These are phyloP conservation scores for Cryptosporidium baileyi DNA, from an alignment of 169 alveolate species.

Conservation along the genomic window DNA sequence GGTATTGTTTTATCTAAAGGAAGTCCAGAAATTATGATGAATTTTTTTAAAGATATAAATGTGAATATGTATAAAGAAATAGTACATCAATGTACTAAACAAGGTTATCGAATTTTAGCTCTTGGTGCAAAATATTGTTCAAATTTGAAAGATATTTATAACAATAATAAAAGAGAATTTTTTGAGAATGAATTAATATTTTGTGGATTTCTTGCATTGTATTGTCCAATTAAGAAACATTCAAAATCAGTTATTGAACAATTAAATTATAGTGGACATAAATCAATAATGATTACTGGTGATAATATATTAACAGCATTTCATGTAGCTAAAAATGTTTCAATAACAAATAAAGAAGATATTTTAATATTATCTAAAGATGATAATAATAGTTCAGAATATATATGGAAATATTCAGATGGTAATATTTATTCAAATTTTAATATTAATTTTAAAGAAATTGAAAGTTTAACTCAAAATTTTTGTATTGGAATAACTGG, in stretches of 20 bases:
- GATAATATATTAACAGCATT: conserved; percentile 97
- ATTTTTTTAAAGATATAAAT: not conserved
- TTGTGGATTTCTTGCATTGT: conserved; percentile 93
- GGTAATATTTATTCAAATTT: conserved; percentile 66
- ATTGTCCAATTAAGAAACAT: conserved; percentile 92
- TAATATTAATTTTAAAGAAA: conserved; percentile 34
- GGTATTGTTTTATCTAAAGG: conserved; percentile 49
- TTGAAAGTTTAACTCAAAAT: not conserved
- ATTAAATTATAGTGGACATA: conserved; percentile 84
- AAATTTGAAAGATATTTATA: not conserved
- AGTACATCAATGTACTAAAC: conserved; percentile 28
- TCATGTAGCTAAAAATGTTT: conserved; percentile 90
- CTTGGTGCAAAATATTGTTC: conserved; percentile 39
- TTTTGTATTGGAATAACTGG: conserved; percentile 74
- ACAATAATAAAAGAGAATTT: conserved; percentile 79
- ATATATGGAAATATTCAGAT: conserved; percentile 66
- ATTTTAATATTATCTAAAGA: conserved; percentile 72
- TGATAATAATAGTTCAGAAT: conserved; percentile 1
- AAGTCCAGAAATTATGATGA: conserved; percentile 53
- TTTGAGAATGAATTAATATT: conserved; percentile 90
- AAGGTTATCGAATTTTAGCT: conserved; percentile 42
- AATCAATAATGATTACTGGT: conserved; percentile 95
- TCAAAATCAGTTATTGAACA: conserved; percentile 85
- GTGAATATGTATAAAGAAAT: not conserved
- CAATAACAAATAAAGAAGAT: conserved; percentile 69